Conservation (phyloP, 192 early-diverging fungal species). For the Martensiomyces pterosporus region DNA sequence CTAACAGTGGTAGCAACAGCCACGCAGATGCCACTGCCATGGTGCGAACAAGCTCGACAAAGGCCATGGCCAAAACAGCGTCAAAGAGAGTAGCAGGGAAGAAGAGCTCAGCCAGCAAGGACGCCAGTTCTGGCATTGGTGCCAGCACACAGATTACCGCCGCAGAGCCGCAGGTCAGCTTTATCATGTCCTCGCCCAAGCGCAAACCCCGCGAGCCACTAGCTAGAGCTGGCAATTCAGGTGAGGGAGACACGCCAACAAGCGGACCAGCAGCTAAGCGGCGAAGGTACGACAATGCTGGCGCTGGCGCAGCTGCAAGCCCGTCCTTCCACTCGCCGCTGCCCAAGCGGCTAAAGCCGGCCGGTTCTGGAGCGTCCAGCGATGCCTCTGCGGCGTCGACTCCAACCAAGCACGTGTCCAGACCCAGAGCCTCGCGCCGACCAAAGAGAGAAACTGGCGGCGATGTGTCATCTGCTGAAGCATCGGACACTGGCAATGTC, state of each 20-base stretch:
- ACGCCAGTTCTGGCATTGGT: no score
- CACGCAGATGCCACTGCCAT: no score
- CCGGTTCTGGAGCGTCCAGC: neutral
- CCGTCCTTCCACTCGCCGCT: slow-evolving; percentile 18
- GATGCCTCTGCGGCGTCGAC: slow-evolving; percentile 8
- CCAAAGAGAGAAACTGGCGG: neutral
- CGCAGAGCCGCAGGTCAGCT: slow-evolving; percentile 6
- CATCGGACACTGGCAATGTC: neutral
- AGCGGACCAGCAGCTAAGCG: slow-evolving; percentile 7
- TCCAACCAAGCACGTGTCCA: slow-evolving; percentile 1
- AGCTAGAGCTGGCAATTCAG: neutral
- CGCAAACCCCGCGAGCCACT: slow-evolving; percentile 26
- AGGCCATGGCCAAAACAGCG: no score
- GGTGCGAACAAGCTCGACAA: no score
- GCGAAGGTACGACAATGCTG: slow-evolving; percentile 8
- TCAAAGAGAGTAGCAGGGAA: no score
- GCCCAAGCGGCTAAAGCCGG: slow-evolving; percentile 3
- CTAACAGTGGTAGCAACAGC: no score
- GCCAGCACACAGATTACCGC: no score
- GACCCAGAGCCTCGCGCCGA: no score
- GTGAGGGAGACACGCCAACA: no score
- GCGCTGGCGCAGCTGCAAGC: neutral
- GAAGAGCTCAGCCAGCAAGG: no score
- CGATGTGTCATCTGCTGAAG: neutral
- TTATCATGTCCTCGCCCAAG: slow-evolving; percentile 52